Evolutionary conservation across 2,329 filamentous ascomycete genomes (phyloP), one percentile per base, ranked within the genome.

Genomic region (Cladosporium colombiae): DNA sequence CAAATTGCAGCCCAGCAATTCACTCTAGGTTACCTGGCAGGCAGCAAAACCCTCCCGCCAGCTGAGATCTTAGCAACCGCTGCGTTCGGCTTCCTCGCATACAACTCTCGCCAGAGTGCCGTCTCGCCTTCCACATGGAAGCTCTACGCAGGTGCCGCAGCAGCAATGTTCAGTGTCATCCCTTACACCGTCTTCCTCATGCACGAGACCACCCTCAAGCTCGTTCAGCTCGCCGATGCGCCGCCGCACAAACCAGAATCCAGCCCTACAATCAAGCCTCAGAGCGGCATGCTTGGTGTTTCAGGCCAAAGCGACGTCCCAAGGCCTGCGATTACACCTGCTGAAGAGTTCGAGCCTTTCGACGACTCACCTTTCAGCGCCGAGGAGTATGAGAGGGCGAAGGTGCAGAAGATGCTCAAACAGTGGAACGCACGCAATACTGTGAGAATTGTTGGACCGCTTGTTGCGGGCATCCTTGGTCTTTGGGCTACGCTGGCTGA

Each of bases 311-410:
- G 37, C 29, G 33, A 35, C 1, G 61, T 21, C 4, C 14, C 50
- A 7, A 50, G 59, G 23, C 59, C 59, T 33, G 59, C 65, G 1
- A 67, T 68, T 6, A 68, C 67, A 37, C 67, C 67, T 4, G 61
- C 62, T 6, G 67, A 68, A 44, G 67, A 68, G 46, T 68, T 68
- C 49, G 67, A 68, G 59, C 67, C 67, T 11, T 68, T 65, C n/a
- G 67, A 67, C 31, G 67, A 68, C 62, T 62, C 57, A 25, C 56
- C 64, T 37, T 66, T 68, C 60, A 65, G 60, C n/a, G 62, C 64
- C 21, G 62, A 61, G 14, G 67, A 68, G 46, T 68, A 68, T 31
- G 67, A 67, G 67, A 65, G 44, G 63, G 29, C 62, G 25, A 68
- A 68, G 67, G 67, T 68, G 14, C 64, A 53, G 58, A 66, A 67